phyloP scores from a whole-genome alignment of 225 moss, liverwort and hornwort species.

The Rhytidiadelphus loreus region DNA sequence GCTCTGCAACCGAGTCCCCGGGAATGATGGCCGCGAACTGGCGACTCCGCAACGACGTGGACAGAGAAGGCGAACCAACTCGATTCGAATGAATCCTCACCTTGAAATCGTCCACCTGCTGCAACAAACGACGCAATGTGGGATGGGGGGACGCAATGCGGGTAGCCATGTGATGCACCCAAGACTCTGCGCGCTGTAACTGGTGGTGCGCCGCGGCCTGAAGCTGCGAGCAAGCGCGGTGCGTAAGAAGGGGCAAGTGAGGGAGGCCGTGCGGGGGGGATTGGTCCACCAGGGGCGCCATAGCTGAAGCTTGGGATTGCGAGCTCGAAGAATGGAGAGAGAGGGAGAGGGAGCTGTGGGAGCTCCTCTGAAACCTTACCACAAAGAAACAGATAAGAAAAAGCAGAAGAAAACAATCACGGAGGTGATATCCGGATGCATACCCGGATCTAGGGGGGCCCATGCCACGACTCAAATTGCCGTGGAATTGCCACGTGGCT shows the following conservation, averaged over 20 bases:
- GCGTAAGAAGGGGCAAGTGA: constrained; percentile 12
- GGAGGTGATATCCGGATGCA: background rate
- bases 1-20: constrained; percentile 89
- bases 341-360: background rate
- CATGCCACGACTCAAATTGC: background rate
- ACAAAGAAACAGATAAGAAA: constrained; percentile 20
- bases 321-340: background rate
- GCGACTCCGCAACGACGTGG: constrained; percentile 31
- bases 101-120: constrained; percentile 27
- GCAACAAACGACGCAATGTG: constrained; percentile 17
- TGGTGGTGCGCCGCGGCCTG: constrained; percentile 10
- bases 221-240: constrained; percentile 2
- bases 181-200: constrained; percentile 22
- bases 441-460: background rate
- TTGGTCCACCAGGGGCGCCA: constrained; percentile 26
- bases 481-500: background rate
- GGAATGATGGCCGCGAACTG: constrained; percentile 89
- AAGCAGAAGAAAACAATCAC: background rate
- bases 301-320: background rate
- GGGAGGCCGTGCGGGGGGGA: background rate
- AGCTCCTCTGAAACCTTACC: constrained; percentile 2
- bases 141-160: constrained; percentile 4
- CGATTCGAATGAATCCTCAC: background rate
- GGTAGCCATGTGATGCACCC: constrained; percentile 12
- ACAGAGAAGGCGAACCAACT: background rate